phyloP scores from a whole-genome alignment of 2,329 filamentous ascomycete genomes.

The Mycosphaerelloides madeirae region DNA sequence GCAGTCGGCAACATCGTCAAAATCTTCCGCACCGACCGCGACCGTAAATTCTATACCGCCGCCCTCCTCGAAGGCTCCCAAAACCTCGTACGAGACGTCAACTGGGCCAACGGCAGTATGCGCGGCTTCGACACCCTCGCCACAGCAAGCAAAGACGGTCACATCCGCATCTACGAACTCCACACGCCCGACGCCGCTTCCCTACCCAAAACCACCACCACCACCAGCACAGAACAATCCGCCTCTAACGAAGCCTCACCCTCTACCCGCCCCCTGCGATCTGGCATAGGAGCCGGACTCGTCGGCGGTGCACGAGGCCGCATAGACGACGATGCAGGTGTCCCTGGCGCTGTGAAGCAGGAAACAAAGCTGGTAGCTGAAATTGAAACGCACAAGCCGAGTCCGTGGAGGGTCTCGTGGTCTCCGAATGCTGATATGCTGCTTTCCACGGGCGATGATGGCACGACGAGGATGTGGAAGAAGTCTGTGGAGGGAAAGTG shows the following conservation, averaged over 20 bases:
- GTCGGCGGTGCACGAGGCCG: slow-evolving; percentile 46
- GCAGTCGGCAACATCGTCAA: slow-evolving; percentile 79
- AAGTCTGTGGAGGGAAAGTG: slow-evolving; percentile 45
- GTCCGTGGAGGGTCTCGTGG: slow-evolving; percentile 72
- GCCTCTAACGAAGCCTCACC: slow-evolving; percentile 14
- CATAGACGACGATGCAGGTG: slow-evolving; percentile 51
- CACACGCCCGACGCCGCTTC: slow-evolving; percentile 49
- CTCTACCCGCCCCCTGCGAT: slow-evolving; percentile 25
- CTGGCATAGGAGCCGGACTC: slow-evolving; percentile 52
- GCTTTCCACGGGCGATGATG: slow-evolving; percentile 72
- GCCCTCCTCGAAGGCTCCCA: slow-evolving; percentile 69
- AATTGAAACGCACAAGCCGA: slow-evolving; percentile 62
- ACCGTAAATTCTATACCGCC: slow-evolving; percentile 79
- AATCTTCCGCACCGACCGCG: slow-evolving; percentile 71
- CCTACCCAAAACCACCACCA: slow-evolving; percentile 11
- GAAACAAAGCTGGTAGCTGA: slow-evolving; percentile 59
- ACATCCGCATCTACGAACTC: slow-evolving; percentile 80
- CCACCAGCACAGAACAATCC: slow-evolving; percentile 11
- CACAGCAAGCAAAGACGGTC: slow-evolving; percentile 88
- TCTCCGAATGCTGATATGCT: slow-evolving; percentile 60
- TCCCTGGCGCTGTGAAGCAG: slow-evolving; percentile 62
- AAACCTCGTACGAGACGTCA: slow-evolving; percentile 72
- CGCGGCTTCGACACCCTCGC: slow-evolving; percentile 86
- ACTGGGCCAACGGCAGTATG: slow-evolving; percentile 89
- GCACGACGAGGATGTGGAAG: slow-evolving; percentile 51